Evolutionary conservation across 1,284 basidiomycete species (phyloP).

Genomic region (Porogramme epimiltina): DNA sequence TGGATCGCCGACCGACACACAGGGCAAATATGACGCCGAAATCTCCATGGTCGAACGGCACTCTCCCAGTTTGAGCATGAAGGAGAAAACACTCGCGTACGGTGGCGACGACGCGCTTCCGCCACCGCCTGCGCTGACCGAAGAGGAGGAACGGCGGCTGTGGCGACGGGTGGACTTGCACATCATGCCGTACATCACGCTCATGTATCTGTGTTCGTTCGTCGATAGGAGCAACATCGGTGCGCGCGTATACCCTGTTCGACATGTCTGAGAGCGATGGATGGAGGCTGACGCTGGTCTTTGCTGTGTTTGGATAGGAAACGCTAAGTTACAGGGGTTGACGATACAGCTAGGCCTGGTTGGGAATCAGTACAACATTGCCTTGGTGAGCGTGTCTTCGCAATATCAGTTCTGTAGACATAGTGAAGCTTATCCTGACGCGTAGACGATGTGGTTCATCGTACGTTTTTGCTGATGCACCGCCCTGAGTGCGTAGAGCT

Average conservation of each 20-base stretch:
- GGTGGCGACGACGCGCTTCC: neutral
- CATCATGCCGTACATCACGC: constrained; percentile 39
- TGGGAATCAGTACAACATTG: constrained; percentile 46
- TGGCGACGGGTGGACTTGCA: constrained; percentile 28
- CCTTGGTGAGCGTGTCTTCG: constrained; percentile 47
- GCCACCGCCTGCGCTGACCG: constrained; percentile 1
- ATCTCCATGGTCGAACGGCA: too few species aligned
- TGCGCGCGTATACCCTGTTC: constrained; percentile 16
- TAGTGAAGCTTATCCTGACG: neutral
- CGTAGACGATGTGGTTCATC: constrained; percentile 72
- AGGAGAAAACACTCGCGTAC: neutral
- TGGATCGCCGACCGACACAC: too few species aligned
- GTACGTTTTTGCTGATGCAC: constrained; percentile 41
- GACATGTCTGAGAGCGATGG: neutral
- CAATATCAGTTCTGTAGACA: too few species aligned
- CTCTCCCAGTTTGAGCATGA: too few species aligned
- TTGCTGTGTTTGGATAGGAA: constrained; percentile 42
- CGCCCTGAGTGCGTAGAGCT: neutral
- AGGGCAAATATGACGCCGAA: too few species aligned
- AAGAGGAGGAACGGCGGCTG: constrained; percentile 7
- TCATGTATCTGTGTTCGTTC: constrained; percentile 38
- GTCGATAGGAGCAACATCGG: constrained; percentile 34
- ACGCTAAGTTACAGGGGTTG: constrained; percentile 66
- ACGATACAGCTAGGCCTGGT: constrained; percentile 52
- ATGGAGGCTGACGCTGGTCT: neutral